Conservation (phyloP, 495 filamentous ascomycete genomes). For the Xanthoparmelia taractica region DNA sequence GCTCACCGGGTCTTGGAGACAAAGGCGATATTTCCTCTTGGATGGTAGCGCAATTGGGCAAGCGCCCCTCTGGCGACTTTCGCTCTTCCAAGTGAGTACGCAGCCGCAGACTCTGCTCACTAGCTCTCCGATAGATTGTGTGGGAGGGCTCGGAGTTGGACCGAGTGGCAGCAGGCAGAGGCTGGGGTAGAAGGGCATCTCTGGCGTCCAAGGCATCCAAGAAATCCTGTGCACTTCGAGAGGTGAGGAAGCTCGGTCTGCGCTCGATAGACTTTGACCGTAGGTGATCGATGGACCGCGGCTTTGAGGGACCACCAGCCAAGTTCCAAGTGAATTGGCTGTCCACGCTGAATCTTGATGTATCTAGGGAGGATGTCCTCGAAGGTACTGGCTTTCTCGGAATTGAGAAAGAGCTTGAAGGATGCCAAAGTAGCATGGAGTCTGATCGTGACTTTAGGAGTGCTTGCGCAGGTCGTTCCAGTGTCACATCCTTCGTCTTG, state of each 20-base stretch:
- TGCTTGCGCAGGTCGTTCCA: conserved; percentile 23
- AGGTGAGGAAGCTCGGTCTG: conserved; percentile 16
- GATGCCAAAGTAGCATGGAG: conserved; percentile 19
- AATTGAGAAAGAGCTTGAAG: conserved; percentile 21
- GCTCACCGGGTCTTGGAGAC: conserved; percentile 4
- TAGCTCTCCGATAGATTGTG: conserved; percentile 25
- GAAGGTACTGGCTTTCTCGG: conserved; percentile 25
- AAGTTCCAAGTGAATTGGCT: conserved; percentile 15
- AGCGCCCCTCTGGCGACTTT: conserved; percentile 20
- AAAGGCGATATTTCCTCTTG: conserved; percentile 23
- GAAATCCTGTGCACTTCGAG: conserved; percentile 26
- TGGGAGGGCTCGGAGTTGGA: conserved; percentile 18
- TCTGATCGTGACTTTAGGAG: conserved; percentile 25
- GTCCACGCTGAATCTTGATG: conserved; percentile 22
- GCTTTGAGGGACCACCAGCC: conserved; percentile 5
- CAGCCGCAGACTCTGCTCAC: conserved; percentile 26
- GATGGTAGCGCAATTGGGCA: conserved; percentile 20
- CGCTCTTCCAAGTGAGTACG: conserved; percentile 26
- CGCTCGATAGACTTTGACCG: conserved; percentile 12
- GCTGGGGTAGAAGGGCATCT: conserved; percentile 13
- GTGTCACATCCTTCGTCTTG: conserved; percentile 2
- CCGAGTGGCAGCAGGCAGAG: conserved; percentile 6
- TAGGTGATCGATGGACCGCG: conserved; percentile 17
- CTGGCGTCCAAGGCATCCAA: conserved; percentile 21
- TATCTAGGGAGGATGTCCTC: conserved; percentile 20